phyloP scores from a whole-genome alignment of 1,284 basidiomycete genomes.

The Schizophyllum commune region DNA sequence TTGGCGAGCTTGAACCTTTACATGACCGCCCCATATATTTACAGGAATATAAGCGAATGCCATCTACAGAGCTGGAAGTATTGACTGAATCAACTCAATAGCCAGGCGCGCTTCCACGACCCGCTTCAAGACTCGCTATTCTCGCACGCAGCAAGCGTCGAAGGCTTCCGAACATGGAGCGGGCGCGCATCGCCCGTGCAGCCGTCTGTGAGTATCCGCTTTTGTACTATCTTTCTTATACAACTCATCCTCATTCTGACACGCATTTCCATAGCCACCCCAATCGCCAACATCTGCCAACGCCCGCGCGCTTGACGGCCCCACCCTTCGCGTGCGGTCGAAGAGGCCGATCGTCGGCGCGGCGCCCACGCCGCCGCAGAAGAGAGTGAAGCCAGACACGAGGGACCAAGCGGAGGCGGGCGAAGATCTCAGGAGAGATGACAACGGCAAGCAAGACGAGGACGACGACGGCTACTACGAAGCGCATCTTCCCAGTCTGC shows the following conservation, averaged over 20 bases:
- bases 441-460: background rate
- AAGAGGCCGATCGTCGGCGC: slow-evolving; percentile 56
- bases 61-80: no score
- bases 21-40: no score
- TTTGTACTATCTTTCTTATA: slow-evolving; percentile 11
- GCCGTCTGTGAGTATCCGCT: slow-evolving; percentile 1
- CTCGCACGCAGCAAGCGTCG: slow-evolving; percentile 63
- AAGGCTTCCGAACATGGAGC: slow-evolving; percentile 69
- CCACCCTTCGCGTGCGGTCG: slow-evolving; percentile 61
- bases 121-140: slow-evolving; percentile 75
- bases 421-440: slow-evolving; percentile 13
- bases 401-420: background rate
- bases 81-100: slow-evolving; percentile 20
- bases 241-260: slow-evolving; percentile 7
- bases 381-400: slow-evolving; percentile 3
- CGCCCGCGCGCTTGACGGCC: slow-evolving; percentile 18
- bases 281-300: slow-evolving; percentile 9
- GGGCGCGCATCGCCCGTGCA: slow-evolving; percentile 27
- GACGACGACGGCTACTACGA: slow-evolving; percentile 34
- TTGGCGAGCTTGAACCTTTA: no score
- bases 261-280: slow-evolving; percentile 9
- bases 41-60: no score
- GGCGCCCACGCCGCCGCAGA: slow-evolving; percentile 26
- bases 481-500: slow-evolving; percentile 61
- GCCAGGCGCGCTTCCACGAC: slow-evolving; percentile 81